Conservation (phyloP, 176 grass and related monocot genomes). For the Elaeis guineensis region DNA sequence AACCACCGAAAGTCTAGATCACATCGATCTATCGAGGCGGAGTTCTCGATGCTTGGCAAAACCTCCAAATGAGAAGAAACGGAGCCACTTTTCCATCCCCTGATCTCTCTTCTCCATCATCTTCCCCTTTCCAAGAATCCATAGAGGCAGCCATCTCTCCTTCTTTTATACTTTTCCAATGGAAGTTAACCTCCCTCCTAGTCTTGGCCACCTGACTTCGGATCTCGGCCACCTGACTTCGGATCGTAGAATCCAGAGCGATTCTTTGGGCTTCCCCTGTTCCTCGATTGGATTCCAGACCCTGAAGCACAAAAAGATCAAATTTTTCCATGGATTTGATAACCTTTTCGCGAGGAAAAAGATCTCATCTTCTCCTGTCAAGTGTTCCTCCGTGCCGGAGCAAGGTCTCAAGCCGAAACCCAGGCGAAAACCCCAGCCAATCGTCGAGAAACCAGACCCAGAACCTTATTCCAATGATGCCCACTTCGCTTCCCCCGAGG, state of each 20-base stretch:
- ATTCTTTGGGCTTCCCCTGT: background rate
- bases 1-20: no score
- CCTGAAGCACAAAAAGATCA: conserved; percentile 1
- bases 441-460: background rate
- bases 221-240: conserved; percentile 17
- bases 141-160: background rate
- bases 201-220: conserved; percentile 17
- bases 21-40: no score
- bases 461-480: background rate
- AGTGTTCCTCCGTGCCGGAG: conserved; percentile 15
- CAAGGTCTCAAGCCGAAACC: conserved; percentile 37
- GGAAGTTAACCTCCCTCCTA: conserved; percentile 21
- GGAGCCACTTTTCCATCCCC: no score
- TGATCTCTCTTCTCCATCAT: no score
- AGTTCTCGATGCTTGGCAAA: no score
- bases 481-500: background rate
- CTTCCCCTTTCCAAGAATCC: no score
- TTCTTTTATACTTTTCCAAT: background rate
- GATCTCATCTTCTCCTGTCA: background rate
- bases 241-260: conserved; percentile 2
- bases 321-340: conserved; percentile 13
- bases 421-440: conserved; percentile 5
- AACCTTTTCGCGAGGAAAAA: conserved; percentile 10
- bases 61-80: no score
- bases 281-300: background rate